Evolutionary conservation across 176 grass and related monocot species (phyloP), one percentile per base, ranked within the genome.

Genomic region (Dendrocalamus sinicus): DNA sequence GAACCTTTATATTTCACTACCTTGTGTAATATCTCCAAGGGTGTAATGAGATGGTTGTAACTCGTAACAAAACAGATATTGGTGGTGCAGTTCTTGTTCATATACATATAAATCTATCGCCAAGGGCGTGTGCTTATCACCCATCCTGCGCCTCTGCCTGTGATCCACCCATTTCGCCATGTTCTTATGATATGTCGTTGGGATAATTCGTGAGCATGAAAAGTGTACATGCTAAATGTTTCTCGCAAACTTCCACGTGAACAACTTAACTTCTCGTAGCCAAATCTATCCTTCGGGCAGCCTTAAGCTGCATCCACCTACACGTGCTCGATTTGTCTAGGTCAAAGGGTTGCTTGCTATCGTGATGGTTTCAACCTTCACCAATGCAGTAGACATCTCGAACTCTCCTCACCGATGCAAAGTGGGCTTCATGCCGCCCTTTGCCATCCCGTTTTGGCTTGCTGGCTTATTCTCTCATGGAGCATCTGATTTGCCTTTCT

Each of bases 21-120:
- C 19, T 58, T 70, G 72, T 71, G 26, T 61, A 22, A 76, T 45
- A 43, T 12, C 6, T 17, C 40, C 50, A 68, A 70, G 30, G 64
- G 12, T 80, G 19, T 59, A 37, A 61, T 70, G 52, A 77, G 67
- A 8, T 76, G 14, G 6, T 2, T 83, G 70, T 69, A 87, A n/a
- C 37, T 78, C 55, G 35, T 12, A 70, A 63, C 26, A 41, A 23
- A 59, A 41, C 4, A 15, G 70, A 50, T 44, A 30, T 70, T 30
- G 53, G 64, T 88, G 44, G 13, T 22, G 65, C 55, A 41, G 55
- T 60, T 70, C 7, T 35, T 76, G 71, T 20, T 60, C 9, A 50
- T 77, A 30, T 24, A 10, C 4, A 26, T 32, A 19, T 39, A 28
- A 35, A 39, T 44, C 52, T n/a, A 55, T 46, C 41, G 35, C 45